These are phyloP conservation scores for Ramaria rubella DNA, from an alignment of 768 basidiomycete species.

Conservation along the genomic window DNA sequence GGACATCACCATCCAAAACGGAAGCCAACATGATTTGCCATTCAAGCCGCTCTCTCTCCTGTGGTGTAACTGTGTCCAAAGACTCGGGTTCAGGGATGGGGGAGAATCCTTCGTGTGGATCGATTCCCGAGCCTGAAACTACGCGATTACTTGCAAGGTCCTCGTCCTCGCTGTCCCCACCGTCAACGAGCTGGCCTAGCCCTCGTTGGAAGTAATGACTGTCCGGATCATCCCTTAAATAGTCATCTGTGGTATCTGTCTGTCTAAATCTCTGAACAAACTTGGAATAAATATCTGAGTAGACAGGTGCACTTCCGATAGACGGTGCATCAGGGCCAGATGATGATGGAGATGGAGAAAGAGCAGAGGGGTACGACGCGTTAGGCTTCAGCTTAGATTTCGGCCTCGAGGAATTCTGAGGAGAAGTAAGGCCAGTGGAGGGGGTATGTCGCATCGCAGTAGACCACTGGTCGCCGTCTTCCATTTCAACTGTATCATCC, in stretches of 20 bases:
- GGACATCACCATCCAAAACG: slow-evolving; percentile 88
- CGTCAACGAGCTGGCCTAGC: slow-evolving; percentile 57
- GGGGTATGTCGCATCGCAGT: slow-evolving; percentile 1
- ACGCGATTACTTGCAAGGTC: slow-evolving; percentile 37
- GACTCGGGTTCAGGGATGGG: slow-evolving; percentile 56
- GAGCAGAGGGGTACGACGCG: slow-evolving; percentile 23
- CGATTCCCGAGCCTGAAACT: slow-evolving; percentile 36
- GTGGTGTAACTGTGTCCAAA: slow-evolving; percentile 58
- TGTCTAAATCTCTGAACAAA: slow-evolving; percentile 73
- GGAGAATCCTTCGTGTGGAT: slow-evolving; percentile 39
- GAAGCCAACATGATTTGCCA: slow-evolving; percentile 96
- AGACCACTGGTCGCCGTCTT: slow-evolving; percentile 36
- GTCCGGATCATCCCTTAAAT: slow-evolving; percentile 75
- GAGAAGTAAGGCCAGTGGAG: not conserved
- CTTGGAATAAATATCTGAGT: slow-evolving; percentile 68
- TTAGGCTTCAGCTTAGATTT: slow-evolving; percentile 25
- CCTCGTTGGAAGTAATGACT: slow-evolving; percentile 75
- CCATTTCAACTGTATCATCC: slow-evolving; percentile 37
- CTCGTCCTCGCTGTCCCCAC: slow-evolving; percentile 74
- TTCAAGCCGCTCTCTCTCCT: slow-evolving; percentile 79
- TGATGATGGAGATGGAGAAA: slow-evolving; percentile 23
- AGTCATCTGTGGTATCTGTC: slow-evolving; percentile 50
- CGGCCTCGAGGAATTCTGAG: not conserved
- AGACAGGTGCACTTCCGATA: slow-evolving; percentile 23
- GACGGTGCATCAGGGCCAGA: not conserved